Evolutionary conservation across 192 early-diverging fungal species (phyloP), one percentile per base, ranked within the genome.

Genomic region (Gigaspora rosea): DNA sequence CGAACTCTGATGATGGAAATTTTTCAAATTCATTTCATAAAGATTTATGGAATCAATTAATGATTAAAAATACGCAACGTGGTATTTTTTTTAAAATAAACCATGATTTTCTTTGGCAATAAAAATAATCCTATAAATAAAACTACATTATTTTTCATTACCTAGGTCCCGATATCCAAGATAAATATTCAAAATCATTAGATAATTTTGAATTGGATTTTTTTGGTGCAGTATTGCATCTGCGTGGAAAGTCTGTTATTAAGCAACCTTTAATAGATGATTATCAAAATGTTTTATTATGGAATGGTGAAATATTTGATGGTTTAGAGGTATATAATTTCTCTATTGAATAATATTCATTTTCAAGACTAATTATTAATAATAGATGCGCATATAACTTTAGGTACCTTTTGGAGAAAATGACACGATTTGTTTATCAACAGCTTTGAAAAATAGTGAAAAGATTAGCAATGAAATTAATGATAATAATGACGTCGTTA

Each of bases 281-380:
- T 8, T 70, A 80, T 16, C 81, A 84, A 22, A 84, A 92, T 61
- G 72, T 92, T 18, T 80, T 93, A 18, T 84, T 89, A 79, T 94
- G 92, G 93, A 98, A 98, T 81, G 96, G 96, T 33, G 96, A 98
- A 78, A 87, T 97, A 32, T 98, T 95, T 85, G 88, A 84, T 56
- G 95, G 94, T 1, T 80, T 94, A 4, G 78, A 88, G 35, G 87
- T 94, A 36, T 49, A 78, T 76, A 33, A 9, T 13, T 83, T 64
- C 33, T 1, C 16, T 35, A 36, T 35, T 35, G 10, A 32, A 32
- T 35, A 35, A 16, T 15, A 11, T 35, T 10, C 15, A 41, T 13
- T 33, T 64, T 16, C 15, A 64, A 64, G 3, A 56, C 4, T 56
- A 56, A 56, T 15, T 18, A 16, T 33, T 4, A 64, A 35, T 64